Evolutionary conservation across 805 yeast species (phyloP).

Genomic region (Scheffersomyces lignosus): DNA sequence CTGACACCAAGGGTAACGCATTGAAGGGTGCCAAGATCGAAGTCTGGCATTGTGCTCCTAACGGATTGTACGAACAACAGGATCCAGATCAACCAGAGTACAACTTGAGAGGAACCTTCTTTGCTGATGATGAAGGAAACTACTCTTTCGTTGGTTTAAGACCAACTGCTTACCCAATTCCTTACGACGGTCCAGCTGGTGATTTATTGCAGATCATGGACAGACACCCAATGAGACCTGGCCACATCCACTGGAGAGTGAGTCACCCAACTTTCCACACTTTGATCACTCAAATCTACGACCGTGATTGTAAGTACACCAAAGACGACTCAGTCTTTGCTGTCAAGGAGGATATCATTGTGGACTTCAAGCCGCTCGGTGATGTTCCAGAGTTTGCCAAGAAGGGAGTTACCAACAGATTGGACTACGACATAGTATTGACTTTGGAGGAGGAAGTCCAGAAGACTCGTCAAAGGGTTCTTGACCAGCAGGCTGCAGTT

Average conservation of each 20-base stretch:
- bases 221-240: conserved; percentile 38
- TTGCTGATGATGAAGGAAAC: conserved; percentile 14
- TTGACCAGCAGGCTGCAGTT: background rate
- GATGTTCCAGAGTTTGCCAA: background rate
- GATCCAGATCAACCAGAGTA: conserved; percentile 36
- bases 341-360: conserved; percentile 29
- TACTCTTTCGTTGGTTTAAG: conserved; percentile 26
- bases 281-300: conserved; percentile 25
- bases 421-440: background rate
- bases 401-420: background rate
- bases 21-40: conserved; percentile 29
- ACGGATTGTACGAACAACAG: conserved; percentile 37
- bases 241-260: conserved; percentile 14
- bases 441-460: background rate
- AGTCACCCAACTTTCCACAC: conserved; percentile 26
- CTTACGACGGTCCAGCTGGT: conserved; percentile 42
- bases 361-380: conserved; percentile 13
- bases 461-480: background rate
- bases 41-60: conserved; percentile 38
- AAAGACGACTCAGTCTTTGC: conserved; percentile 36
- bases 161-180: conserved; percentile 40
- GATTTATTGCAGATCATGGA: conserved; percentile 26
- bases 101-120: conserved; percentile 31
- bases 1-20: conserved; percentile 27
- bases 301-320: conserved; percentile 15